Percentiles rank a stretch among this genome's conserved stretches.
These are phyloP conservation scores for Spergularia marina DNA, from an alignment of 148 eudicot species.

Conservation along the genomic window DNA sequence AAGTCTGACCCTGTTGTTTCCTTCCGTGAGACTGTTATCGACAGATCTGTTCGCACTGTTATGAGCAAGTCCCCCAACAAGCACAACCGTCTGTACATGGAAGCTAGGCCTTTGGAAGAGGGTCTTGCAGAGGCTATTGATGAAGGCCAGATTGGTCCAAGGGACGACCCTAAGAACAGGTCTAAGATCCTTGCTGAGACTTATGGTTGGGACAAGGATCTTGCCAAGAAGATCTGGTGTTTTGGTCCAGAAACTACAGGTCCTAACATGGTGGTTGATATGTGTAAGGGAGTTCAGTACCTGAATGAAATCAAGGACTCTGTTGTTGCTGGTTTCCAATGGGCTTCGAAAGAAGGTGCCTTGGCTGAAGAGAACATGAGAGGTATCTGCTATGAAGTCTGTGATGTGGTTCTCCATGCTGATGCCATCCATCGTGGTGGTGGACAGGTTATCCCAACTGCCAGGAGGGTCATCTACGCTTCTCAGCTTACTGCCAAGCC, in stretches of 20 bases:
- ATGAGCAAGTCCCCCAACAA: slow-evolving; percentile 28
- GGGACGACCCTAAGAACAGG: slow-evolving; percentile 22
- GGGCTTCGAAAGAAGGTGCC: slow-evolving; percentile 28
- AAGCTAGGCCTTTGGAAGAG: slow-evolving; percentile 22
- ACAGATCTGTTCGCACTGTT: slow-evolving; percentile 15
- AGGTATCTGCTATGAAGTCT: slow-evolving; percentile 23
- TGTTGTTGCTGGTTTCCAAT: slow-evolving; percentile 28
- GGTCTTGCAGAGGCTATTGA: slow-evolving; percentile 25
- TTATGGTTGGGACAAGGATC: slow-evolving; percentile 30
- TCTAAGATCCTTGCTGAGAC: slow-evolving; percentile 25
- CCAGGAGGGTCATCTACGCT: slow-evolving; percentile 23
- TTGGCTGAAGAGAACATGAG: slow-evolving; percentile 27
- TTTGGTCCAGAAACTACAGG: slow-evolving; percentile 26
- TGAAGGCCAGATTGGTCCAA: slow-evolving; percentile 22
- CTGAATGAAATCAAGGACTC: slow-evolving; percentile 25
- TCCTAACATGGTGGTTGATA: slow-evolving; percentile 27
- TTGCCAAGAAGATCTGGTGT: slow-evolving; percentile 28
- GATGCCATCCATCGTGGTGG: slow-evolving; percentile 26
- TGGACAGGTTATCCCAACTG: slow-evolving; percentile 24
- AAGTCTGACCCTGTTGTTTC: slow-evolving; percentile 27
- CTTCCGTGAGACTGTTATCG: slow-evolving; percentile 24
- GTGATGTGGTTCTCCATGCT: slow-evolving; percentile 27
- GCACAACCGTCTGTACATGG: slow-evolving; percentile 29
- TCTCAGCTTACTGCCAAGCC: slow-evolving; percentile 26
- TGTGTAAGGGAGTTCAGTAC: slow-evolving; percentile 28